Conservation (phyloP, 2,329 filamentous ascomycete species). For the Metarhizium album region DNA sequence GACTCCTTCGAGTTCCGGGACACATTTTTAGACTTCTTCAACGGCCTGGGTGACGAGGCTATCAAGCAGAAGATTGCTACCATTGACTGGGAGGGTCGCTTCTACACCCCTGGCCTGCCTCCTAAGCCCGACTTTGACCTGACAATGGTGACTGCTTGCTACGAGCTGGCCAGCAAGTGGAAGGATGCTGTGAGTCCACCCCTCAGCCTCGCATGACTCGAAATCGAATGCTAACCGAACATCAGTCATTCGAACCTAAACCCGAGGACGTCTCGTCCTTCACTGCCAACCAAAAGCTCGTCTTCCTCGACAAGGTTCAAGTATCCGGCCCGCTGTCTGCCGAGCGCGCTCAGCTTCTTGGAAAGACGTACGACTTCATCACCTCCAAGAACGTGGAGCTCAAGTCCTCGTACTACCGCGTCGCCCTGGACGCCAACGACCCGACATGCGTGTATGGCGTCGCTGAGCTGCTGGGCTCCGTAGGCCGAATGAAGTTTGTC, state of each 20-base stretch:
- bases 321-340: constrained; percentile 49
- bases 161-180: constrained; percentile 75
- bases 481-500: constrained; percentile 97
- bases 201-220: neutral
- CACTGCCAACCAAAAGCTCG: constrained; percentile 79
- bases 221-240: constrained; percentile 14
- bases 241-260: constrained; percentile 50
- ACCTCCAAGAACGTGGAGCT: constrained; percentile 81
- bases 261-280: constrained; percentile 61
- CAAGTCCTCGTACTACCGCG: constrained; percentile 65
- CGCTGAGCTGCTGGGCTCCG: constrained; percentile 63
- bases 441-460: constrained; percentile 57
- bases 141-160: constrained; percentile 74
- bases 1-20: constrained; percentile 92
- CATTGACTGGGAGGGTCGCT: constrained; percentile 84
- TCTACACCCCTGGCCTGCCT: constrained; percentile 80
- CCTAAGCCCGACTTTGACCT: constrained; percentile 89
- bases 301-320: constrained; percentile 77
- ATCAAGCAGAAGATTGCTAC: constrained; percentile 53
- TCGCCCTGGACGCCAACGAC: constrained; percentile 68
- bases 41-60: constrained; percentile 48
- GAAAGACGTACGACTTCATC: constrained; percentile 60
- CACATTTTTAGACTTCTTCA: constrained; percentile 79
- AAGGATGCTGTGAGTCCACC: constrained; percentile 39
- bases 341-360: constrained; percentile 60